A percentile compares a stretch with the other conserved stretches of the same genome.
These are phyloP conservation scores for Myriosclerotinia curreyana DNA, from an alignment of 2,329 filamentous ascomycete species.

Conservation along the genomic window DNA sequence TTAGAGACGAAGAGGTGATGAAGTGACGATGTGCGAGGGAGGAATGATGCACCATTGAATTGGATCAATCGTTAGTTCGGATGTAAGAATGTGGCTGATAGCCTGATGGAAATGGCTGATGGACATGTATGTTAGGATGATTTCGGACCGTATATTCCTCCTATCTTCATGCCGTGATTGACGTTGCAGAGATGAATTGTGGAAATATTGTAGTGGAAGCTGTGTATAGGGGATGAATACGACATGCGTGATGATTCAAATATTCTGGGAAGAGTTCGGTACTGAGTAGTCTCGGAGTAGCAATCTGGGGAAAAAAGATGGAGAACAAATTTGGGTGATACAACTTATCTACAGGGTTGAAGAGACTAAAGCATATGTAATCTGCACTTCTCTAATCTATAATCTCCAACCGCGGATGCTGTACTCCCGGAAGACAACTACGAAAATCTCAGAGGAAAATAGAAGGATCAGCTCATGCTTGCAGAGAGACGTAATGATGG, in stretches of 20 bases:
- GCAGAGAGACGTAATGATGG: not conserved
- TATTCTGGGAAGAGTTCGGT: not conserved
- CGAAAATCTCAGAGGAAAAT: not conserved
- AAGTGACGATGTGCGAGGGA: not conserved
- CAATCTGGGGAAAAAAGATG: not conserved
- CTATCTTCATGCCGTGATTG: not conserved
- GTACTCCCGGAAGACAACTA: not conserved
- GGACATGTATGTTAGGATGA: not conserved
- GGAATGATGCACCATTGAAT: no score
- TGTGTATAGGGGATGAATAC: not conserved
- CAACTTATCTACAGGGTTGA: not conserved
- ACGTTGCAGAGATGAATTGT: not conserved
- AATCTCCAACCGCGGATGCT: not conserved
- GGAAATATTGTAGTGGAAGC: not conserved
- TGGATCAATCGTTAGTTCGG: not conserved
- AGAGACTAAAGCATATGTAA: not conserved
- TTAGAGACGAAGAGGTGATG: not conserved
- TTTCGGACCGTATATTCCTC: not conserved
- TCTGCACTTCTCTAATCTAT: not conserved
- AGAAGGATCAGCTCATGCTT: not conserved
- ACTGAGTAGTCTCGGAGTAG: not conserved
- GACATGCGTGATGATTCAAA: not conserved
- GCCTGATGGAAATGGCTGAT: not conserved
- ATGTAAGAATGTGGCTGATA: not conserved
- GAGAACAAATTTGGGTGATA: not conserved